Conservation (phyloP, 208 protist genomes). For the Acanthamoeba polyphaga region DNA sequence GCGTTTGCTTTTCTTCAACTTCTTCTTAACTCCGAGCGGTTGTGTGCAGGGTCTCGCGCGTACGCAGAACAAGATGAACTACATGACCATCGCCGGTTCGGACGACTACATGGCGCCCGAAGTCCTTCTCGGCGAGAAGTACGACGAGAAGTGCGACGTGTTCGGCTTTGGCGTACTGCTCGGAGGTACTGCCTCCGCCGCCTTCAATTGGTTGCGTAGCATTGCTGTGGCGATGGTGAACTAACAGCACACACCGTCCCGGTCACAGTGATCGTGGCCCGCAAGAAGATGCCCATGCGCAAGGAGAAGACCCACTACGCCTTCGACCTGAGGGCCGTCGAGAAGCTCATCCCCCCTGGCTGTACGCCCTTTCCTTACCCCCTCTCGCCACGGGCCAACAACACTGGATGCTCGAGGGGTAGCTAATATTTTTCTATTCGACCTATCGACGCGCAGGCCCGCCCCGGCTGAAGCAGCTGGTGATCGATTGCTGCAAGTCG, state of each 20-base stretch:
- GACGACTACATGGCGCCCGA: constrained; percentile 72
- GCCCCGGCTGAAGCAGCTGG: constrained; percentile 40
- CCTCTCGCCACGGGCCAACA: neutral
- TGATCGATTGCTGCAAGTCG: constrained; percentile 35
- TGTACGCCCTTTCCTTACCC: neutral
- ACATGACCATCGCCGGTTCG: constrained; percentile 39
- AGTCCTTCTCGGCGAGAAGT: constrained; percentile 57
- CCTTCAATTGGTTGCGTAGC: neutral
- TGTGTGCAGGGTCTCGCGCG: neutral
- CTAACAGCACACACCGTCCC: too few relatives aligned
- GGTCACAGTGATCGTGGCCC: neutral
- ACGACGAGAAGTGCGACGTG: constrained; percentile 69
- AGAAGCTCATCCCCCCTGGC: constrained; percentile 38
- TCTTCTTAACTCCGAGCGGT: neutral
- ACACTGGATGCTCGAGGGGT: too few relatives aligned
- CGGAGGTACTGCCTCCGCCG: neutral
- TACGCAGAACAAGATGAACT: constrained; percentile 64
- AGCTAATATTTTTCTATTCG: neutral
- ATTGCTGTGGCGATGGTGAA: too few relatives aligned
- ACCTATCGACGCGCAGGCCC: neutral
- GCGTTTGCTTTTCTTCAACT: neutral
- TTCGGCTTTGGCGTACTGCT: constrained; percentile 47
- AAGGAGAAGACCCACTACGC: constrained; percentile 52
- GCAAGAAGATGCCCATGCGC: constrained; percentile 56
- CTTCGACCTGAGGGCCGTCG: neutral